Base-by-base conservation (phyloP, 345 rosid species). In the Dimocarpus longan region DNA sequence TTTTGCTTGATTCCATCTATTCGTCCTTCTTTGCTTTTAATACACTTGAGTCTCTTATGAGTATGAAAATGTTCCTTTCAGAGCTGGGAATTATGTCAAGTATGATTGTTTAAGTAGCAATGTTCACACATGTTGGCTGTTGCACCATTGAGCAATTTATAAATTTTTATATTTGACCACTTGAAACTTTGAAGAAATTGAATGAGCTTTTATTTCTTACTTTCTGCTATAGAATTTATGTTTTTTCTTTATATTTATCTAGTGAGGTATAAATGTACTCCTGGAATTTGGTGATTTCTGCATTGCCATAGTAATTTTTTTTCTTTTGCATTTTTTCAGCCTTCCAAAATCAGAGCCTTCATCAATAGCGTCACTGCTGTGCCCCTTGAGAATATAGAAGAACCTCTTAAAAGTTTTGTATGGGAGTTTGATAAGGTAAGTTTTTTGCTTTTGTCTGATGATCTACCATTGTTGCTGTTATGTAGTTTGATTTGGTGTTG, bases 341-440 rank as follows among this genome's bases (percentile, higher is more conserved):
- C 99, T 91, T 89, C 93, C 79, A 93, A 92, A 82, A 90, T 93
- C 85, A 91, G 89, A 85, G 85, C 93, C 40, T 93, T 95, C 92
- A 93, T 93, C 85, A 82, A 79, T 60, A 89, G 84, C 6, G 93
- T 93, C 71, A 93, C 87, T 39, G 76, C 84, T 78, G 89, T 83
- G 79, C 95, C 95, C 0, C 91, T 92, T 26, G 94, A 95, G 76
- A 88, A 82, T 75, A 90, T 95, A 80, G 93, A 92, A 60, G 97
- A 90, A 75, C 96, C 95, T 60, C 92, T 93, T n/a, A 80, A 78
- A 85, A 74, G 81, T 90, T 95, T 95, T 80, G 83, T 85, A 56
- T 95, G 99, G 99, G 97, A 93, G 85, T 95, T 90, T 43, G 96
- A 93, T 68, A 95, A 95, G 97, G 99, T 93, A 76, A 74, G 56